Percentiles rank a stretch among this genome's conserved stretches.
These are phyloP conservation scores for Alisma plantagoaquatica DNA, from an alignment of 106 monocot genomes.

Conservation along the genomic window DNA sequence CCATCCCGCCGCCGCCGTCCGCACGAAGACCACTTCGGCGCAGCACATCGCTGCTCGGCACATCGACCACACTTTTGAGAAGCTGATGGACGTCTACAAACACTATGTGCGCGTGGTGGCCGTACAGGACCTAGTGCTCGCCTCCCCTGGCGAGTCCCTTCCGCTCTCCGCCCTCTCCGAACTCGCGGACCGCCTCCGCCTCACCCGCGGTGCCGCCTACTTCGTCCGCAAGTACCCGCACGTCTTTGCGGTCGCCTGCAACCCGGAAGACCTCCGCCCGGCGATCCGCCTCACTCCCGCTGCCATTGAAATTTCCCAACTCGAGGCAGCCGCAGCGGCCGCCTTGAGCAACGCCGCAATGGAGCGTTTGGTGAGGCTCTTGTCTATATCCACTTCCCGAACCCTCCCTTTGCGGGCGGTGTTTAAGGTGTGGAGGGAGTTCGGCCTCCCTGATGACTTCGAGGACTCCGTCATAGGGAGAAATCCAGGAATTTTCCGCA, in stretches of 20 bases:
- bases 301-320: constrained; percentile 24
- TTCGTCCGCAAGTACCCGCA: constrained; percentile 58
- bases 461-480: constrained; percentile 47
- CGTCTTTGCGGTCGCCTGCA: constrained; percentile 44
- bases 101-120: constrained; percentile 38
- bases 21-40: constrained; percentile 60
- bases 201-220: constrained; percentile 44
- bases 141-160: constrained; percentile 39
- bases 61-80: constrained; percentile 77
- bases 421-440: constrained; percentile 54
- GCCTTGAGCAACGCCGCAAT: constrained; percentile 1
- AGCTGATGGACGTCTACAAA: constrained; percentile 63
- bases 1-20: constrained; percentile 14
- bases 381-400: constrained; percentile 31
- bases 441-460: constrained; percentile 82
- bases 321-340: constrained; percentile 15
- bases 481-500: constrained; percentile 40
- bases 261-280: constrained; percentile 15
- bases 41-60: constrained; percentile 46
- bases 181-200: constrained; percentile 37
- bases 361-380: constrained; percentile 25
- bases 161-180: constrained; percentile 33
- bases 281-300: constrained; percentile 33
- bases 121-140: constrained; percentile 55
- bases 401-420: constrained; percentile 58